Conservation (phyloP, 768 basidiomycete genomes). For the Hirschioporus abietinus region DNA sequence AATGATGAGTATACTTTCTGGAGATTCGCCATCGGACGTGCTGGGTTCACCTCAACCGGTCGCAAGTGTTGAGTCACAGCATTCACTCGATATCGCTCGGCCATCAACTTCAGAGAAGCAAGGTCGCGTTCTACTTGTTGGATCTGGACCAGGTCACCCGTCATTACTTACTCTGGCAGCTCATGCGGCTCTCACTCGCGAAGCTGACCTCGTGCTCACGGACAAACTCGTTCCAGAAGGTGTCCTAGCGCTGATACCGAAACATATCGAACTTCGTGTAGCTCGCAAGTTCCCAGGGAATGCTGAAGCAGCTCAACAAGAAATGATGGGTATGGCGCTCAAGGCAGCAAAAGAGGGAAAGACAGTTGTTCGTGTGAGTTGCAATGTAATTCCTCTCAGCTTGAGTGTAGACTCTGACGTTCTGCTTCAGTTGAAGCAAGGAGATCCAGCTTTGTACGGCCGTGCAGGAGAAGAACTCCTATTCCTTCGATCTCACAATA, state of each 20-base stretch:
- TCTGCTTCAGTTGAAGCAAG: constrained; percentile 78
- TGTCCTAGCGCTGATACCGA: constrained; percentile 81
- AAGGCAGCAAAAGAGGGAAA: constrained; percentile 75
- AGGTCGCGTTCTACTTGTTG: constrained; percentile 85
- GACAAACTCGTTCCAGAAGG: constrained; percentile 94
- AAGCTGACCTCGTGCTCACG: constrained; percentile 84
- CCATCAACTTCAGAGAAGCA: constrained; percentile 21
- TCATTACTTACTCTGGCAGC: constrained; percentile 87
- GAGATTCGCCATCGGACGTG: constrained; percentile 26
- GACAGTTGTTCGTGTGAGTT: constrained; percentile 78
- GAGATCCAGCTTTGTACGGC: constrained; percentile 93
- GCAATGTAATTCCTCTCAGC: not conserved
- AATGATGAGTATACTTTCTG: constrained; percentile 59
- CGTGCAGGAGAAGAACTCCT: constrained; percentile 93
- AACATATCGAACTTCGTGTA: constrained; percentile 68
- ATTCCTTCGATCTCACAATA: constrained; percentile 83
- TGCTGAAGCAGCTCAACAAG: constrained; percentile 88
- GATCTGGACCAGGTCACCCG: constrained; percentile 94
- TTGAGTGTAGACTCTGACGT: not conserved
- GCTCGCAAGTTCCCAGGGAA: constrained; percentile 98
- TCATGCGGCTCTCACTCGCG: constrained; percentile 68
- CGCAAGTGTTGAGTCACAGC: constrained; percentile 30
- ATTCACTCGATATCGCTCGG: constrained; percentile 14
- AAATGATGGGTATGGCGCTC: constrained; percentile 90
- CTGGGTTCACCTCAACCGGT: constrained; percentile 24